Base-by-base conservation (phyloP, 352 stramenopile species). In the Phytophthora tubulina region DNA sequence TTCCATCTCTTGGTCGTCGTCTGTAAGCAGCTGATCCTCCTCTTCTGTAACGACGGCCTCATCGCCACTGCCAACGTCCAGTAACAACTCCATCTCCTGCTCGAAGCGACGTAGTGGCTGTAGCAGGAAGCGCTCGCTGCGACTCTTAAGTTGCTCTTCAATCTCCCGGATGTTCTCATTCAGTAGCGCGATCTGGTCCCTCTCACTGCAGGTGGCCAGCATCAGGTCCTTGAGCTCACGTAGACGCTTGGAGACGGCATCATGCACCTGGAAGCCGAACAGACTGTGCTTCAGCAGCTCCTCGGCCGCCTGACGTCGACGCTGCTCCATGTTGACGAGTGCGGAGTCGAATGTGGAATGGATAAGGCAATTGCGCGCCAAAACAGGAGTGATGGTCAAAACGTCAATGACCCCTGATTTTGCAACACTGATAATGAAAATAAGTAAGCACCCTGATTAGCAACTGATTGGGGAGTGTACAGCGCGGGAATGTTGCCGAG, bases 211-310 rank as follows among this genome's bases (percentile, higher is more conserved):
- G 21, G 78, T 80, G 49, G 72, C 70, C 33, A 81, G 50, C 35
- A 93, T 53, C 53, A 93, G 64, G 54, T 87, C 82, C 11, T 76
- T 72, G 11, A 93, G 77, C 49, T 86, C 79, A 0, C 44, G 8
- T 31, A 93, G 75, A 49, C 75, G 77, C 65, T 67, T 63, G 41
- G 67, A 61, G 17, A 91, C 65, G 30, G 61, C 61, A 39, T 90
- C 73, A 51, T 83, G 75, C 59, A 91, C 81, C 68, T 90, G 80
- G 72, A 93, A 91, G 52, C 77, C 63, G 73, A 93, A 93, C n/a
- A 93, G 73, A 21, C 78, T 81, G 72, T 93, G 80, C 9, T 13
- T 41, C 3, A 55, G 41, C 35, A 79, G 67, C 15, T 48, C 56
- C 63, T 73, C 64, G 14, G 72, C 72, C 31, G 52, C 67, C 53